These are phyloP conservation scores for Coprinopsis marcescibilis DNA, from an alignment of 768 basidiomycete genomes.

Conservation along the genomic window DNA sequence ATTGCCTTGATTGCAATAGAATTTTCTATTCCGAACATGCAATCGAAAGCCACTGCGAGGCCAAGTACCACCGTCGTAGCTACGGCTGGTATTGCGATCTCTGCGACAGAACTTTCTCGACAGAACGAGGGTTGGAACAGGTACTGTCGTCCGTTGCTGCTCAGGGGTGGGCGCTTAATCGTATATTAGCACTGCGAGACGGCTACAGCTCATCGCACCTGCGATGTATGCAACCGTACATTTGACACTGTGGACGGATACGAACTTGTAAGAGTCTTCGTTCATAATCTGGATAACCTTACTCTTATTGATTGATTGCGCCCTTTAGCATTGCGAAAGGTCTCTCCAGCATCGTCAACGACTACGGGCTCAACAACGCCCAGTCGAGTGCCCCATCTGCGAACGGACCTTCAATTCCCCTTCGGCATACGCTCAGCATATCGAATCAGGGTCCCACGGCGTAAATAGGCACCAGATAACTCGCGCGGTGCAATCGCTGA, in stretches of 20 bases:
- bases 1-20: conserved; percentile 2
- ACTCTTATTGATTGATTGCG: conserved; percentile 13
- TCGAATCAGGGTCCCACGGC: conserved; percentile 57
- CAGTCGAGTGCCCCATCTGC: conserved; percentile 32
- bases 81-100: conserved; percentile 1
- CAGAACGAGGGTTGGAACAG: background rate
- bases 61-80: background rate
- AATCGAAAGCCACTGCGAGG: background rate
- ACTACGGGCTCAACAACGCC: conserved; percentile 33
- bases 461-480: conserved; percentile 36
- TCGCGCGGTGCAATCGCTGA: conserved; percentile 35
- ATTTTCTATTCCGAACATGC: background rate
- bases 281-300: background rate
- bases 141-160: too few relatives aligned
- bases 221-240: background rate
- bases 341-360: conserved; percentile 44
- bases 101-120: background rate
- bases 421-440: conserved; percentile 54
- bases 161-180: too few relatives aligned
- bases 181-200: background rate
- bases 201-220: background rate
- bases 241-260: background rate
- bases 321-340: conserved; percentile 41
- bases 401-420: conserved; percentile 35
- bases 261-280: background rate